Evolutionary conservation across 176 grass and related monocot species (phyloP), one percentile per base, ranked within the genome.

Genomic region (Ensete glaucum): DNA sequence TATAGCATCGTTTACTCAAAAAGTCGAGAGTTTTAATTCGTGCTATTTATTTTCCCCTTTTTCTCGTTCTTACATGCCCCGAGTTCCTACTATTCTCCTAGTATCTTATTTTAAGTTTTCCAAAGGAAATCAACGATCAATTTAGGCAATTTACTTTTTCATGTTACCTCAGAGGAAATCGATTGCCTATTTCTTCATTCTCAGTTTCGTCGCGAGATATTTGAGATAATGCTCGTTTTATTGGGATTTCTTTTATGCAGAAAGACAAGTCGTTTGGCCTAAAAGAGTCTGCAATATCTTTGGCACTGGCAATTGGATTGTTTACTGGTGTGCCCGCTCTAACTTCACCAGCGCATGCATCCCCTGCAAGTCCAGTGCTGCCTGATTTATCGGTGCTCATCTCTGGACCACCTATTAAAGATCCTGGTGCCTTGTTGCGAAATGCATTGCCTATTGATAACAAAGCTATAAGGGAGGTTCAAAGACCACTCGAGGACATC

Each of bases 351-450:
- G 88, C 95, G 11, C 71, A 86, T 55, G 95, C 95, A 49, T 80
- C 77, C 70, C 81, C 90, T 73, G 56, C 76, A 9, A 60, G 77
- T 78, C 86, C 88, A 75, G 88, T 82, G 54, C 26, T 99, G 62
- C 95, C 95, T 54, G 90, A 99, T 82, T 52, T 94, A 6, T 99
- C 95, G 26, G 95, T 99, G 82, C 86, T 99, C 20, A 99, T 99
- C 54, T 94, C 95, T 65, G 95, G 95, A 13, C 95, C 95, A 52
- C 95, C 90, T n/a, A 87, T 99, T 74, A 99, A 99, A 80, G 95
- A 99, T 88, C 95, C 95, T 4, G 86, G 86, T 82, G 90, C 88
- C 83, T 89, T 99, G 79, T 78, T 99, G 80, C 85, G 95, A 91
- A 89, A 99, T 89, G 95, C 88, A 58, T 81, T 99, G 71, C 95